Conservation (phyloP, 192 early-diverging fungal genomes). For the Dissophora globulifera region DNA sequence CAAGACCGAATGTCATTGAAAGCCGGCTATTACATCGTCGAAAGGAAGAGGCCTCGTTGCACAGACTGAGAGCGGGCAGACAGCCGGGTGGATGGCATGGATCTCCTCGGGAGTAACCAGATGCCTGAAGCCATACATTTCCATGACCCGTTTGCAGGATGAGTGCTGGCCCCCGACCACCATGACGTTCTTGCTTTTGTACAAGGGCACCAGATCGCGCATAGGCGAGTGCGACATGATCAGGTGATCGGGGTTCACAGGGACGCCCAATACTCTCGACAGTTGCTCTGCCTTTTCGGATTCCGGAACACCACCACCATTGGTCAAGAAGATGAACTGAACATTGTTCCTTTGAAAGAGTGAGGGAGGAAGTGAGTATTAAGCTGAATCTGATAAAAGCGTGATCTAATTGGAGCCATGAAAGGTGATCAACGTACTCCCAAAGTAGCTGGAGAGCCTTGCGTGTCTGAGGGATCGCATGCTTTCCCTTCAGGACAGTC, state of each 20-base stretch:
- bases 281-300: constrained; percentile 76
- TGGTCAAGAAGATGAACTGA: constrained; percentile 86
- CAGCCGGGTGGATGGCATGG: constrained; percentile 71
- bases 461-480: constrained; percentile 71
- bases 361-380: no score
- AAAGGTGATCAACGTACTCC: constrained; percentile 53
- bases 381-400: no score
- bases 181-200: constrained; percentile 72
- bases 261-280: constrained; percentile 61
- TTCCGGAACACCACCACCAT: constrained; percentile 88
- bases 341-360: constrained; percentile 61
- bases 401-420: neutral
- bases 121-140: constrained; percentile 69
- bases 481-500: constrained; percentile 63
- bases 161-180: constrained; percentile 76
- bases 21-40: constrained; percentile 15
- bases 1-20: no score
- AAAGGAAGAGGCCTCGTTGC: constrained; percentile 10
- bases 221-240: constrained; percentile 92
- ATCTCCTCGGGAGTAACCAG: constrained; percentile 68
- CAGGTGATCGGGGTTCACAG: constrained; percentile 69
- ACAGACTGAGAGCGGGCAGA: constrained; percentile 32
- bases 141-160: constrained; percentile 70
- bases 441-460: constrained; percentile 73
- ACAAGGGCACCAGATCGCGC: constrained; percentile 69